Evolutionary conservation across 805 yeast species (phyloP).

Genomic region (Deakozyma indianensis): DNA sequence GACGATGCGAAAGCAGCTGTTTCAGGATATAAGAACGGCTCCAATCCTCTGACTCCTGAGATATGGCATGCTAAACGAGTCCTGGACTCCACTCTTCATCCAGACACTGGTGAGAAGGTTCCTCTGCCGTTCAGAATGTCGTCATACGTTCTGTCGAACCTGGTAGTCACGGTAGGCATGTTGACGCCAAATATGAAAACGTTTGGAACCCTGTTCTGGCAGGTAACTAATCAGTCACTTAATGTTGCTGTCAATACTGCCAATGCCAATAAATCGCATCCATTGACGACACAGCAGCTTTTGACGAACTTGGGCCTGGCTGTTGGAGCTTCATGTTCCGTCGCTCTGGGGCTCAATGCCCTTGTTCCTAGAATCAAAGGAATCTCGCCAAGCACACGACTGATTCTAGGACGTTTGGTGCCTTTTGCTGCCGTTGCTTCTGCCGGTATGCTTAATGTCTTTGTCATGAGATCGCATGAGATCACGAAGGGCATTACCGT

Average conservation of each 20-base stretch:
- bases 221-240: constrained; percentile 89
- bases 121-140: constrained; percentile 94
- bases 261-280: constrained; percentile 90
- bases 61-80: constrained; percentile 81
- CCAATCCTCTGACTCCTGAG: constrained; percentile 54
- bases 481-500: constrained; percentile 42
- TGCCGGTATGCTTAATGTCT: constrained; percentile 94
- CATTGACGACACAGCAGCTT: constrained; percentile 65
- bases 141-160: constrained; percentile 79
- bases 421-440: constrained; percentile 98
- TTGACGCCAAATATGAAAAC: constrained; percentile 86
- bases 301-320: constrained; percentile 72
- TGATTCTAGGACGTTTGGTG: constrained; percentile 70
- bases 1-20: constrained; percentile 49
- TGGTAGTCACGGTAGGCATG: constrained; percentile 97
- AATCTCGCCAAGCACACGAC: constrained; percentile 53
- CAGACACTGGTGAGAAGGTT: constrained; percentile 92
- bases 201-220: constrained; percentile 92
- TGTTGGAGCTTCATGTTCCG: constrained; percentile 88
- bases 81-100: constrained; percentile 87
- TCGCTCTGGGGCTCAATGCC: constrained; percentile 84
- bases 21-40: constrained; percentile 62
- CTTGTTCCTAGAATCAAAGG: constrained; percentile 73
- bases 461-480: constrained; percentile 92
- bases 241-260: constrained; percentile 96